Evolutionary conservation across 2,329 filamentous ascomycete genomes (phyloP).

Genomic region (Colletotrichum somersetense): DNA sequence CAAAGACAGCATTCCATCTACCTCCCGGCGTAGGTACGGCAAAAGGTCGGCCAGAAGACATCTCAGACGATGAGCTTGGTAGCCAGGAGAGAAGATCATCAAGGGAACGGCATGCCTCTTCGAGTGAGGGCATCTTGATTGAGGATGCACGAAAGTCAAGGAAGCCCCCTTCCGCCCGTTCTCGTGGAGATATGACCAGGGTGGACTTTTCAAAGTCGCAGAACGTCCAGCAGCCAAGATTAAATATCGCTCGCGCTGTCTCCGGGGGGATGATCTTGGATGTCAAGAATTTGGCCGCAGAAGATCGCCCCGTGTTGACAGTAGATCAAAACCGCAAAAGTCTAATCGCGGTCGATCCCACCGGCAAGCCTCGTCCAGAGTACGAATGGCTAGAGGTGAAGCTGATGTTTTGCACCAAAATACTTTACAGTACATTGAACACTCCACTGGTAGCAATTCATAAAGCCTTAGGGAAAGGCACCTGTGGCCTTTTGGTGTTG

Average conservation of each 20-base stretch:
- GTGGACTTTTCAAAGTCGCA: not conserved
- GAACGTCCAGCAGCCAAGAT: not conserved
- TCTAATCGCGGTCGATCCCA: not conserved
- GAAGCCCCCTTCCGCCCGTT: not conserved
- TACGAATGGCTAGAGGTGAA: conserved; percentile 31
- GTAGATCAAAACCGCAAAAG: not conserved
- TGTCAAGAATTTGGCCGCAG: not conserved
- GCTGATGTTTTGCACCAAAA: conserved; percentile 8
- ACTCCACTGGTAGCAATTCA: not conserved
- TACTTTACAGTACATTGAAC: not conserved
- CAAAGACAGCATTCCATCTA: not conserved
- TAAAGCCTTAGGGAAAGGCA: not conserved
- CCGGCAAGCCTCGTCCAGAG: not conserved
- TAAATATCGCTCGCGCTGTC: conserved; percentile 1
- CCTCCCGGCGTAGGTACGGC: not conserved
- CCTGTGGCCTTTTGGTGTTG: not conserved
- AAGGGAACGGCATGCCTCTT: not conserved
- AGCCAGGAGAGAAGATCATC: not conserved
- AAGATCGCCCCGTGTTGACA: conserved; percentile 2
- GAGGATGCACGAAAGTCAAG: not conserved
- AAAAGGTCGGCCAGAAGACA: conserved; percentile 3
- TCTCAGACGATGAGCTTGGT: conserved; percentile 18
- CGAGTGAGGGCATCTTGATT: not conserved
- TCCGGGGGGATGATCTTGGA: not conserved
- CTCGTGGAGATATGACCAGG: conserved; percentile 16